Base-by-base conservation (phyloP, 257 asterid species). In the Vinca minor region DNA sequence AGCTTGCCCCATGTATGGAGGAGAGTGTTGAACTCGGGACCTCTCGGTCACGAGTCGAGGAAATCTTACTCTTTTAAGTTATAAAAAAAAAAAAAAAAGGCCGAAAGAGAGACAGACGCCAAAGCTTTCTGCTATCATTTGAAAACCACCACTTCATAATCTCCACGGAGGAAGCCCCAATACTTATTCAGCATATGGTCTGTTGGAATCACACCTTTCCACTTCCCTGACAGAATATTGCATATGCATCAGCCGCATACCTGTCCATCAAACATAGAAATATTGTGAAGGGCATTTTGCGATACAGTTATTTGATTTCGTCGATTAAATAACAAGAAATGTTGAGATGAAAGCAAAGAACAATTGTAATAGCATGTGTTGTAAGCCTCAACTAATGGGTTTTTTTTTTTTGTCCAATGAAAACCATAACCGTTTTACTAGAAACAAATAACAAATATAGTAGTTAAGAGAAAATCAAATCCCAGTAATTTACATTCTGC, bases 241-340 rank as follows among this genome's bases (percentile, higher is more conserved):
- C 96, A 76, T 83, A 83, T 23, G 95, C 96, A 83, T 86, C 95
- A 38, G 95, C 93, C 26, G 93, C 95, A 78, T 89, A 86, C 78
- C 86, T 87, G 78, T 65, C 39, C 65, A 77, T 56, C 38, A 55
- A 67, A 53, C 13, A 68, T 41, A 38, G 29, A 36, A 29, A 48
- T 26, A 59, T 41, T 20, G 39, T 20, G 11, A 20, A 20, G 8
- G 10, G 23, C 18, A 1, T 59, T 38, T 59, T 36, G 47, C 26
- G 3, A 59, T n/a, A 3, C 18, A 59, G 9, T 59, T 39, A 23
- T 7, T 36, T 2, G 1, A 4, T 1, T 59, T 11, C 10, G 20
- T 20, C 47, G 38, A 36, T 36, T 26, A 23, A 13, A 9, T 4
- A 53, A 53, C 5, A 18, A 52, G n/a, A 28, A 53, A 26, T 0